A percentile compares a stretch with the other conserved stretches of the same genome.
Evolutionary conservation across 192 early-diverging fungal species (phyloP).

Genomic region (Geranomyces variabilis): DNA sequence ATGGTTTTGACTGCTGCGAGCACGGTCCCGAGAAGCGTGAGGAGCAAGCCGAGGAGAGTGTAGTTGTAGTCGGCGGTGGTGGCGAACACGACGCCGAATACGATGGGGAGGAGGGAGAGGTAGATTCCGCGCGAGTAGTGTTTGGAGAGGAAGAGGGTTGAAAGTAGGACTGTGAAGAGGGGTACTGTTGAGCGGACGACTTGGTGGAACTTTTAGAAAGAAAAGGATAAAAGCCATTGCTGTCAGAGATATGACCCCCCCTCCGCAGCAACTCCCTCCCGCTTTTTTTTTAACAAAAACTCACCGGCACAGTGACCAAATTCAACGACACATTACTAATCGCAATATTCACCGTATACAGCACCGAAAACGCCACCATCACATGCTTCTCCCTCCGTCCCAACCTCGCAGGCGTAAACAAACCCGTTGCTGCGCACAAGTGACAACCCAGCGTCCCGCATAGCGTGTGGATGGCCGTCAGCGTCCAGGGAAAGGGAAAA

Average conservation of each 20-base stretch:
- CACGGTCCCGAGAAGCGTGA: conserved; percentile 78
- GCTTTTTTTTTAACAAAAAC: background rate
- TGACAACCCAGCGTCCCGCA: conserved; percentile 70
- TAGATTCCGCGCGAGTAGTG: conserved; percentile 57
- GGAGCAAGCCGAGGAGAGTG: conserved; percentile 69
- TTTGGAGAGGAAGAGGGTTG: conserved; percentile 63
- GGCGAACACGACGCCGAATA: conserved; percentile 79
- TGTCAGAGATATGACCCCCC: too few relatives aligned
- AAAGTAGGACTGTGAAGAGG: conserved; percentile 71
- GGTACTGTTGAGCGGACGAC: conserved; percentile 82
- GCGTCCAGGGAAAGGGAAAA: conserved; percentile 79
- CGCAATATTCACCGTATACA: conserved; percentile 90
- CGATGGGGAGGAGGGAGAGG: conserved; percentile 63
- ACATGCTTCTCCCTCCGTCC: conserved; percentile 37
- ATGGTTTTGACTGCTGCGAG: conserved; percentile 82
- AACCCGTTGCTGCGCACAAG: background rate
- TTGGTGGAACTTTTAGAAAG: conserved; percentile 70
- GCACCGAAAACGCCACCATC: conserved; percentile 76
- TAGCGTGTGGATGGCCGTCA: conserved; percentile 82
- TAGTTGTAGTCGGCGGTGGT: conserved; percentile 83
- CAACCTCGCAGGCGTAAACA: conserved; percentile 54
- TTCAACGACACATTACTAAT: conserved; percentile 78
- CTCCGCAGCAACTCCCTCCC: too few relatives aligned
- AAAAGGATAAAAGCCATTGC: background rate
- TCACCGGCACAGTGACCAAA: conserved; percentile 55